Conservation (phyloP, 768 basidiomycete species). For the Amanita molliuscula region DNA sequence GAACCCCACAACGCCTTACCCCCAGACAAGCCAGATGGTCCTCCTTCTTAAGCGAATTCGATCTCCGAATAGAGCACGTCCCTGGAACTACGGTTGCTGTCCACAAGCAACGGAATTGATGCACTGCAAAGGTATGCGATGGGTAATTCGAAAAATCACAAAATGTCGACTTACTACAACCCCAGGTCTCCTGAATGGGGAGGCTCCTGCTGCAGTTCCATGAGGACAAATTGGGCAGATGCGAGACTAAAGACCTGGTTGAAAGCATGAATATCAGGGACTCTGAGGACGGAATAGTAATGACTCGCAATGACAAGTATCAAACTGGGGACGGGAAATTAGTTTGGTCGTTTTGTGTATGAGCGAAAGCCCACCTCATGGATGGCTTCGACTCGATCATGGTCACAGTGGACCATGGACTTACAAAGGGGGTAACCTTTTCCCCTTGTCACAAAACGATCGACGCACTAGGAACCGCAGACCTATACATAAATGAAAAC, state of each 20-base stretch:
- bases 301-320: conserved; percentile 37
- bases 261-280: conserved; percentile 1
- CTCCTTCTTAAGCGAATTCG: too few relatives aligned
- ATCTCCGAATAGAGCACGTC: too few relatives aligned
- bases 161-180: background rate
- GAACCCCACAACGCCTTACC: too few relatives aligned
- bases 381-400: too few relatives aligned
- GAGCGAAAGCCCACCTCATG: conserved; percentile 38
- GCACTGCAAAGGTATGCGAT: background rate
- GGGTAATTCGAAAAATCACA: background rate
- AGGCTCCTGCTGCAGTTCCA: conserved; percentile 18
- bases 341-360: background rate
- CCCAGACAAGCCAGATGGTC: too few relatives aligned
- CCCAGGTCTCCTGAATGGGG: conserved; percentile 6
- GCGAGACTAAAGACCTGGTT: conserved; percentile 46
- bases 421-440: too few relatives aligned
- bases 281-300: background rate
- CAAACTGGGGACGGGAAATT: conserved; percentile 21
- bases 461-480: too few relatives aligned
- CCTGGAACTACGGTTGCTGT: conserved; percentile 12
- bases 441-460: too few relatives aligned
- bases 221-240: conserved; percentile 47
- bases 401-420: too few relatives aligned
- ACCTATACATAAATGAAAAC: too few relatives aligned
- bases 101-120: conserved; percentile 12